phyloP scores from a whole-genome alignment of 768 basidiomycete genomes.

The Chalciporus piperatus region DNA sequence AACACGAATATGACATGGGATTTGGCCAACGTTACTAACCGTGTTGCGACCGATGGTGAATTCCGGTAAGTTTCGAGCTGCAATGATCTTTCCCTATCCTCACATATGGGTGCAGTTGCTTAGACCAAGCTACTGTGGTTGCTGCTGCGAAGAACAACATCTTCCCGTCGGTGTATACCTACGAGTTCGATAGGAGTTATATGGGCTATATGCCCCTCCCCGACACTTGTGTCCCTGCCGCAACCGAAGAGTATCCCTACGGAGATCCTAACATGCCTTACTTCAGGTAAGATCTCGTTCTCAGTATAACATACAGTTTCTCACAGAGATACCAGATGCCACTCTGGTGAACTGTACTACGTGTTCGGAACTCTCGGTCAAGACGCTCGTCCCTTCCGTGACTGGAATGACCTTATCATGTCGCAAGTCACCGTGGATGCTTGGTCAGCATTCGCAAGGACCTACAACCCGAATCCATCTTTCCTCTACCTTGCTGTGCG shows the following conservation, averaged over 20 bases:
- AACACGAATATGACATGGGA: slow-evolving; percentile 5
- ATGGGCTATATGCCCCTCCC: slow-evolving; percentile 44
- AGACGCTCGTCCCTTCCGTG: slow-evolving; percentile 40
- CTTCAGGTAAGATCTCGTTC: slow-evolving; percentile 33
- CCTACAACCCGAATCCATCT: slow-evolving; percentile 47
- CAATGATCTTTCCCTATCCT: too few relatives aligned
- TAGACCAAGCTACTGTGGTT: slow-evolving; percentile 49
- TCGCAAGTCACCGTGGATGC: slow-evolving; percentile 42
- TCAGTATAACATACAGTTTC: too few relatives aligned
- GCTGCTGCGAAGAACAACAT: slow-evolving; percentile 41
- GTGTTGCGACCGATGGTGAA: slow-evolving; percentile 9
- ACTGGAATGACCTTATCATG: slow-evolving; percentile 44
- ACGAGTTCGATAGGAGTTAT: slow-evolving; percentile 48
- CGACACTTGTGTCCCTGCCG: slow-evolving; percentile 43
- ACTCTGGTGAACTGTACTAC: slow-evolving; percentile 33
- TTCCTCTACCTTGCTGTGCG: slow-evolving; percentile 39
- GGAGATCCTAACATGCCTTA: slow-evolving; percentile 48
- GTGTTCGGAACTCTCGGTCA: slow-evolving; percentile 38
- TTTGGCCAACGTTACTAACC: slow-evolving; percentile 2
- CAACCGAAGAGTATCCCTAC: slow-evolving; percentile 39
- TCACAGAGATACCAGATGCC: slow-evolving; percentile 14
- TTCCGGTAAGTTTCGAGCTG: slow-evolving; percentile 1
- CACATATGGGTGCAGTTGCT: slow-evolving; percentile 6
- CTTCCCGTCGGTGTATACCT: slow-evolving; percentile 42
- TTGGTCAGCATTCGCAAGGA: slow-evolving; percentile 48